Base-by-base conservation (phyloP, 2,329 filamentous ascomycete genomes). In the Aspergillus unguis region DNA sequence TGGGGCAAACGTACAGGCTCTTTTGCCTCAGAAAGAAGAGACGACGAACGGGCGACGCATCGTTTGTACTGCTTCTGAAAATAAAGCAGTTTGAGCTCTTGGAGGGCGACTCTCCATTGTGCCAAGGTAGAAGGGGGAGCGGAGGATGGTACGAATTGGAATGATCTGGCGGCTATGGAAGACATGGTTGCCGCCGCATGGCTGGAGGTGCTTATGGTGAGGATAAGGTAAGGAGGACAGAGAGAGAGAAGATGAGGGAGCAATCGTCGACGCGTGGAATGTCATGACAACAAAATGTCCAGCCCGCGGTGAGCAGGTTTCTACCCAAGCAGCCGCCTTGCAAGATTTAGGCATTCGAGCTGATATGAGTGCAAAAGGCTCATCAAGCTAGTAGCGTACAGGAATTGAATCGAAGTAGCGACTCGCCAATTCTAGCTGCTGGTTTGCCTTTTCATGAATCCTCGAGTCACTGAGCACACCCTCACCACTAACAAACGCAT, bases 401-500 rank as follows among this genome's bases (percentile, higher is more conserved):
- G 52, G 7, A 17, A 50, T 29, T 6, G 38, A 45, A 38, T 44
- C 56, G 40, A 71, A 66, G 36, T 64, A 65, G 31, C 41, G 51
- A 1, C 58, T 48, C 0, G 50, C 50, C 38, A 56, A 51, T 25
- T 55, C 28, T 4, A 58, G 60, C 28, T 69, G 56, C 23, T 64
- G 40, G 0, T 50, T 35, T 5, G 66, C 62, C 43, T 59, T 63
- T 2, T 59, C 42, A 26, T 50, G 43, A 35, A 73, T 70, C 1
- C 49, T 57, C 2, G 48, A 40, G 28, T 49, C 51, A 4, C 59
- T 54, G 33, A 70, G 44, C 4, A 75, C 60, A 0, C 82, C 82
- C 4, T 77, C 68, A 48, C 86, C 81, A 3, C 78, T 81, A 31
- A 83, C 66, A 59, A 83, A 85, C 0, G 67, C 66, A 60, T 84